Percentiles rank a stretch among this genome's conserved stretches.
These are phyloP conservation scores for Metarhizium rileyi DNA, from an alignment of 2,329 filamentous ascomycete species.

Conservation along the genomic window DNA sequence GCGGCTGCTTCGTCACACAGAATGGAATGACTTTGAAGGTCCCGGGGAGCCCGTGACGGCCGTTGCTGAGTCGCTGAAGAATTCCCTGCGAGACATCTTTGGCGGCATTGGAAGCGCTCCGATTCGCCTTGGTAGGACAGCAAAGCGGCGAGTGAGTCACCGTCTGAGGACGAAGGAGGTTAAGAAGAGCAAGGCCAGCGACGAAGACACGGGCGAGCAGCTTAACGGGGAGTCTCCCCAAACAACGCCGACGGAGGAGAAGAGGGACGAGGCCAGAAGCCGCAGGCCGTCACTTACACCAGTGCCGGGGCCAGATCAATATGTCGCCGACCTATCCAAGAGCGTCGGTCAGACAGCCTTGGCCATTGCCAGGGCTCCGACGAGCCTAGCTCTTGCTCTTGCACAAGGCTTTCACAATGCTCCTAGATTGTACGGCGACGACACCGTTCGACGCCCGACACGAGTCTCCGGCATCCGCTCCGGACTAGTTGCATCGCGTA, in stretches of 20 bases:
- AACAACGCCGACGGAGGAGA: slow-evolving; percentile 9
- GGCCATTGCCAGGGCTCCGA: slow-evolving; percentile 46
- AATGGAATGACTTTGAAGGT: slow-evolving; percentile 71
- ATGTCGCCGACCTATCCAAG: slow-evolving; percentile 39
- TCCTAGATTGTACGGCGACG: slow-evolving; percentile 59
- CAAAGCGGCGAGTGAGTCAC: slow-evolving; percentile 33
- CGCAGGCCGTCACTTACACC: neutral
- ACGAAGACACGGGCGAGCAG: neutral
- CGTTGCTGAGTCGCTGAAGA: slow-evolving; percentile 49
- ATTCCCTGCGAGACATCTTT: slow-evolving; percentile 47
- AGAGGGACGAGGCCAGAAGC: neutral
- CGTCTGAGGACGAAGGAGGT: slow-evolving; percentile 41
- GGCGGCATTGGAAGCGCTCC: slow-evolving; percentile 57
- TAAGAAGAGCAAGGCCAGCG: slow-evolving; percentile 23
- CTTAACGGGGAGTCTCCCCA: neutral
- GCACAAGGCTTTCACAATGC: slow-evolving; percentile 64
- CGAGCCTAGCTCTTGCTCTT: slow-evolving; percentile 50
- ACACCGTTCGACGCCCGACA: slow-evolving; percentile 53
- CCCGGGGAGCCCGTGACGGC: slow-evolving; percentile 65
- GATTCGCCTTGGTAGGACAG: slow-evolving; percentile 47
- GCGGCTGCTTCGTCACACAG: slow-evolving; percentile 53
- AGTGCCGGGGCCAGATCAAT: slow-evolving; percentile 19
- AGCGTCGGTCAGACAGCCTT: slow-evolving; percentile 40
- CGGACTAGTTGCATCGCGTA: slow-evolving; percentile 49
- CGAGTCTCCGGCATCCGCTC: slow-evolving; percentile 57